Conservation (phyloP, 164 flowering plant species). For the Kingdonia uniflora region DNA sequence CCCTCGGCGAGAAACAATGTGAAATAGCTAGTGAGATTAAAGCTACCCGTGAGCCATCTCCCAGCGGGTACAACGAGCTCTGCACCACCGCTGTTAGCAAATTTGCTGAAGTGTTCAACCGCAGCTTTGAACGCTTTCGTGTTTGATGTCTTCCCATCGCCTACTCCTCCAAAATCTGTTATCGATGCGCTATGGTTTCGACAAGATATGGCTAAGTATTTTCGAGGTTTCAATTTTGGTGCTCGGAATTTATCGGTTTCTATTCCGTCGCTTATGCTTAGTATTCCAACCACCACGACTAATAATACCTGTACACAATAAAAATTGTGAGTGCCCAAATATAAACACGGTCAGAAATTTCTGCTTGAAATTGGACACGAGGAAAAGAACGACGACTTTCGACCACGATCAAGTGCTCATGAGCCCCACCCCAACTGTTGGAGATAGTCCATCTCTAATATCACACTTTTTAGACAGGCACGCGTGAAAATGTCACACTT, state of each 20-base stretch:
- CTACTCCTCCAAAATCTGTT: slow-evolving; percentile 5
- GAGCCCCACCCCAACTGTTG: too few relatives aligned
- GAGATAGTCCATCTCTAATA: too few relatives aligned
- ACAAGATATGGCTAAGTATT: neutral
- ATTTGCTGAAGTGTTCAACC: neutral
- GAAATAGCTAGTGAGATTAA: slow-evolving; percentile 91
- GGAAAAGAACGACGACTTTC: too few relatives aligned
- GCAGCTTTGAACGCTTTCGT: slow-evolving; percentile 1
- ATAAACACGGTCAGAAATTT: too few relatives aligned
- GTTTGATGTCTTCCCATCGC: neutral
- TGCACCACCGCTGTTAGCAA: slow-evolving; percentile 51
- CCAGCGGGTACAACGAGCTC: slow-evolving; percentile 91
- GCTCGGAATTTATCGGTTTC: neutral
- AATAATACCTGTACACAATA: neutral
- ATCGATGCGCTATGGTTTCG: neutral
- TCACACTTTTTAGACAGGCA: too few relatives aligned
- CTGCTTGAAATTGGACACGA: too few relatives aligned
- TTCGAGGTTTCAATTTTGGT: neutral
- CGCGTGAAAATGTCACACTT: too few relatives aligned
- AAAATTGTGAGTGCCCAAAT: too few relatives aligned
- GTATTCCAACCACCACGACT: slow-evolving; percentile 2
- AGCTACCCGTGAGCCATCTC: slow-evolving; percentile 83
- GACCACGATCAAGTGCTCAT: too few relatives aligned
- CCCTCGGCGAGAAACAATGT: slow-evolving; percentile 84
- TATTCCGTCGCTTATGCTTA: neutral